Evolutionary conservation across 192 early-diverging fungal species (phyloP), one percentile per base, ranked within the genome.

Genomic region (Coemansia sp.): DNA sequence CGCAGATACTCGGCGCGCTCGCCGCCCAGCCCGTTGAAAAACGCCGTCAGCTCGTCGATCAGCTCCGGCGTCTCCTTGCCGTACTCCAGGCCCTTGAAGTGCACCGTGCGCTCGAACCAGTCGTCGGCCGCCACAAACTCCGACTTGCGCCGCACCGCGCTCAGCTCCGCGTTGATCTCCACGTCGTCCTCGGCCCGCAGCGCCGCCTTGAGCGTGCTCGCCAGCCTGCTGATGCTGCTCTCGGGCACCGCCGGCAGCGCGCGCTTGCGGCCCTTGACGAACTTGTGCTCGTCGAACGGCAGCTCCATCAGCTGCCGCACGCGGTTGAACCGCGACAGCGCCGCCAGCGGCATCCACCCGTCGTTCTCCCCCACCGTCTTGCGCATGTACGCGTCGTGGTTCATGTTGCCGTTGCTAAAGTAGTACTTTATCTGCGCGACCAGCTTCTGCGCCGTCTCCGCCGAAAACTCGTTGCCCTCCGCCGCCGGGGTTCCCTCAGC

Each of bases 141-240:
- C 12, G 32, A 50, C 56, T 66, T 77, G 43, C 74, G 62, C 23
- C 60, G 50, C 4, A 77, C 23, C 8, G 68, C 68, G n/a, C 62
- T 53, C 1, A 21, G 46, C 5, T 65, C 62, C 44, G 54, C 74
- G 17, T 63, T 77, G 12, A 77, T 40, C 59, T 77, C 74, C 19
- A 77, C 19, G 3, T 60, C 67, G 8, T 50, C 65, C 65, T 50
- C 86, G 47, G 30, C 68, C 32, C 59, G 52, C 25, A 85, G 77
- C 39, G 80, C 62, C 0, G 60, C 17, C 27, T 84, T 79, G 41
- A 94, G 70, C 22, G 79, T 79, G 34, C 79, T 49, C 32, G 96
- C 93, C 57, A 98, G 84, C 52, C 96, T 88, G 63, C 91, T 90
- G 61, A n/a, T n/a, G n/a, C n/a, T n/a, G n/a, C n/a, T n/a, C n/a